Base-by-base conservation (phyloP, 2,329 filamentous ascomycete genomes). In the Alternaria infectoria region DNA sequence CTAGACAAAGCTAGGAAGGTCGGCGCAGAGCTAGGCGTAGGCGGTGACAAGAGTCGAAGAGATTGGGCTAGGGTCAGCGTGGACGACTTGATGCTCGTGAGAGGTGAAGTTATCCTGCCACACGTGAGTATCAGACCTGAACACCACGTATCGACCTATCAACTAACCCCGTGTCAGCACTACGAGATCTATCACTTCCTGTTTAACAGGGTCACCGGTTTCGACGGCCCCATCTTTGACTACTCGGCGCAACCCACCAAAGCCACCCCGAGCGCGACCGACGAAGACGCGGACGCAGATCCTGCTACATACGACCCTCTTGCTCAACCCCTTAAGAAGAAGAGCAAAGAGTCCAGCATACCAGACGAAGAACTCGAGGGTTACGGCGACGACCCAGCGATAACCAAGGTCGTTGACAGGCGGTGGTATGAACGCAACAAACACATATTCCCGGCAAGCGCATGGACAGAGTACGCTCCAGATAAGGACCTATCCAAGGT, bases 181-280 rank as follows among this genome's bases (percentile, higher is more conserved):
- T 97, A 96, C 77, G 95, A 98, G 69, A 93, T 99, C 78, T 96
- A 98, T 79, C 96, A 95, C 82, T 98, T 99, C 81, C 89, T 97
- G 77, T 91, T 97, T 79, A 97, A 98, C 79, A 93, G 91, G 74
- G 91, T 89, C 25, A 80, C 88, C 2, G 92, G 91, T 2, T 90
- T 92, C n/a, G 88, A 89, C 40, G 90, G 91, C 55, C 84, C 83
- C 6, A 83, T 99, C 10, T 98, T 99, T 79, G 86, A 93, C 74
- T 97, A 94, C 79, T 87, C 87, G 32, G 78, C 83, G 23, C 80
- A 85, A 46, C 79, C 82, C 2, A 85, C 83, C 0, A 69, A 79
- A 40, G 78, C 80, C 1, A 84, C 83, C 2, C 78, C 79, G 3
- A 59, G 63, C 17, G 50, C 66, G 9, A 65, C 59, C 13, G 59